Base-by-base conservation (phyloP, 257 asterid species). In the Knoxia roxburghii region DNA sequence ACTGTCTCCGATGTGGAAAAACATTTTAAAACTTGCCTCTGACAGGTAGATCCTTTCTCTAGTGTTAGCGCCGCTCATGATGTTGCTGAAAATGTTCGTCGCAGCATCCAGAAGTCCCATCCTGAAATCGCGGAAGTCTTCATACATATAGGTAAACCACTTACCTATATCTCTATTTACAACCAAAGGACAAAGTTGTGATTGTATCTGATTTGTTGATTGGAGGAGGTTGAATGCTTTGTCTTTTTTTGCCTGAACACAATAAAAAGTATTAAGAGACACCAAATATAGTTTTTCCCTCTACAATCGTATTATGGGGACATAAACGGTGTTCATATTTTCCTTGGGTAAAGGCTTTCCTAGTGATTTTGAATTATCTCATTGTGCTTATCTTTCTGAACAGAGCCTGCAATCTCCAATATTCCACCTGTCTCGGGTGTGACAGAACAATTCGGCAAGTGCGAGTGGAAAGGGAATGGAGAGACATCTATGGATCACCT, bases 41-140 rank as follows among this genome's bases (percentile, higher is more conserved):
- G 76, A 76, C 76, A 93, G 97, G 99, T 93, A 18, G 96, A 90
- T 68, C 99, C 99, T 15, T 93, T 90, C 75, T 88, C 95, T 67
- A 93, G 97, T 77, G 95, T 90, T 55, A 93, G 96, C 77, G 96
- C 87, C 76, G 99, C 96, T 18, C 91, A 93, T 74, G 97, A 86
- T 65, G 64, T 93, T 61, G 99, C 91, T 57, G 95, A 90, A 77
- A 81, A 80, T 74, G 97, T 93, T 53, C 87, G 89, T 55, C 80
- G 48, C 71, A 84, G 76, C 73, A 84, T 93, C 66, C 97, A 90
- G 72, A 85, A 64, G 72, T 78, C 78, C 75, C 89, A 88, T 78
- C 95, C 92, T 29, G 92, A 86, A 83, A 85, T 93, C 58, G 83
- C 96, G 63, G 99, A 93, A 85, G 97, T 93, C 74, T 93, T 93